Percentiles rank a stretch among this genome's conserved stretches.
Evolutionary conservation across 2,329 filamentous ascomycete species (phyloP).

Genomic region (Tricladium varicosporioides): DNA sequence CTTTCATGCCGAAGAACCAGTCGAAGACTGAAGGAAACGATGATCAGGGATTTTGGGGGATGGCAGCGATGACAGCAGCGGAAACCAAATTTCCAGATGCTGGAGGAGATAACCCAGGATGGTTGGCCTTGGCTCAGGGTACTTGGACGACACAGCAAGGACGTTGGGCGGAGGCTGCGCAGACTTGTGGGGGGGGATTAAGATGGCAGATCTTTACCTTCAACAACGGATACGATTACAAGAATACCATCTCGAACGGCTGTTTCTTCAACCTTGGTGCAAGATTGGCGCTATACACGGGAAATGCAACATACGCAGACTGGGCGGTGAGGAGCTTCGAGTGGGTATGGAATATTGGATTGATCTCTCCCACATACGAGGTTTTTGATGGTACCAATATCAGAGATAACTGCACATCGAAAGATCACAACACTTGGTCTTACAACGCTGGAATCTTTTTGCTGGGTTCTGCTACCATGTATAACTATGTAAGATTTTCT

Average conservation of each 20-base stretch:
- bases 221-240: conserved; percentile 82
- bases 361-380: conserved; percentile 57
- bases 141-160: conserved; percentile 81
- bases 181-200: conserved; percentile 69
- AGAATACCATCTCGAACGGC: conserved; percentile 60
- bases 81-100: conserved; percentile 63
- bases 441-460: conserved; percentile 71
- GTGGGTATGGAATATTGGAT: conserved; percentile 58
- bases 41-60: conserved; percentile 72
- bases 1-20: conserved; percentile 77
- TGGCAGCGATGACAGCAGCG: conserved; percentile 67
- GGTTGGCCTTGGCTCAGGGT: conserved; percentile 70
- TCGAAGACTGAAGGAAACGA: conserved; percentile 69
- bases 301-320: conserved; percentile 72
- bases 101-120: conserved; percentile 54
- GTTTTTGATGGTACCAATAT: conserved; percentile 61
- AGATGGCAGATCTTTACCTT: conserved; percentile 83
- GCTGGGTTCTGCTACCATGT: conserved; percentile 64
- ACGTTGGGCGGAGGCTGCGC: conserved; percentile 65
- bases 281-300: conserved; percentile 71
- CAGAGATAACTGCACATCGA: conserved; percentile 52
- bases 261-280: conserved; percentile 62
- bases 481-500: conserved; percentile 51
- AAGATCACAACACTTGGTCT: conserved; percentile 62
- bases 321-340: conserved; percentile 75